These are phyloP conservation scores for Fraxinus paxiana DNA, from an alignment of 305 asterid species.

Conservation along the genomic window DNA sequence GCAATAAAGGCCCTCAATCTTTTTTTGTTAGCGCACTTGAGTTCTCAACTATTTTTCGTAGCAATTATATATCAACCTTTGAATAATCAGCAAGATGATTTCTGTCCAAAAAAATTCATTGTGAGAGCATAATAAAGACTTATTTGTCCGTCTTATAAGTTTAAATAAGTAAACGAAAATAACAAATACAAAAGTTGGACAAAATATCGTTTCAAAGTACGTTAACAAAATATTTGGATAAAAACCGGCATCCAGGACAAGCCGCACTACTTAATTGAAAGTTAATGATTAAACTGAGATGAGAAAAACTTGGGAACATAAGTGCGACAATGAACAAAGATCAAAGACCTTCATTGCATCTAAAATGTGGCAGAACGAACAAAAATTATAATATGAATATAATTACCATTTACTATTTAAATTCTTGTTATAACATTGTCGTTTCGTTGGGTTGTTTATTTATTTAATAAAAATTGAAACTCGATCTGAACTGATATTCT, in stretches of 20 bases:
- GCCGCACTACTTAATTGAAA: neutral
- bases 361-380: neutral
- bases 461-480: neutral
- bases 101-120: neutral
- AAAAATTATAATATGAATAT: neutral
- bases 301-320: neutral
- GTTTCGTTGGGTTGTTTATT: neutral
- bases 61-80: neutral
- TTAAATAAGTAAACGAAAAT: no score
- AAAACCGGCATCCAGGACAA: neutral
- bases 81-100: neutral
- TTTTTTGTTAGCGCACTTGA: neutral
- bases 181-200: neutral
- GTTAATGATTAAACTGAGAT: neutral
- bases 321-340: no score
- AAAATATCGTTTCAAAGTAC: neutral
- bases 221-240: neutral
- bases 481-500: neutral
- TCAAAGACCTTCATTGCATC: neutral
- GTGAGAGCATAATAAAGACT: neutral
- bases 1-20: neutral
- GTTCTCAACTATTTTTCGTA: neutral
- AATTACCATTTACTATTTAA: neutral
- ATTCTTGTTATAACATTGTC: neutral
- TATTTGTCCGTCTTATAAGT: neutral